Evolutionary conservation across 305 asterid genomes (phyloP).

Genomic region (Fraxinus nigra): DNA sequence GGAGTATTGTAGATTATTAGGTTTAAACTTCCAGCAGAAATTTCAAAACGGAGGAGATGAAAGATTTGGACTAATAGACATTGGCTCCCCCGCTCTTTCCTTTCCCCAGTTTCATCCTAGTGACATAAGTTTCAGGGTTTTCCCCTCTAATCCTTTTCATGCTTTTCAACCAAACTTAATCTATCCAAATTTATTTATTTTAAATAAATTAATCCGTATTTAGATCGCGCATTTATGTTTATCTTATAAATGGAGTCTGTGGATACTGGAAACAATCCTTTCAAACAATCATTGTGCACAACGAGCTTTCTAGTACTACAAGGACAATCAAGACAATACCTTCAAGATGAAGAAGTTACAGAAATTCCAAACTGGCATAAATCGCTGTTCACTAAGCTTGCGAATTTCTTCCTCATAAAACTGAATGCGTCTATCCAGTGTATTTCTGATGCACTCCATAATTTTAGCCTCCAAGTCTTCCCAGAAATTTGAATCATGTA

Average conservation of each 20-base stretch:
- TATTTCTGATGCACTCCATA: constrained; percentile 85
- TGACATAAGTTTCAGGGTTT: constrained; percentile 3
- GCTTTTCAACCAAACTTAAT: constrained; percentile 7
- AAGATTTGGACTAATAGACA: constrained; percentile 10
- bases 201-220: neutral
- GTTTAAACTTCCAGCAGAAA: constrained; percentile 11
- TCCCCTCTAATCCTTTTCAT: constrained; percentile 2
- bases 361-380: constrained; percentile 97
- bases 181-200: neutral
- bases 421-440: constrained; percentile 88
- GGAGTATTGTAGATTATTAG: constrained; percentile 11
- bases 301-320: constrained; percentile 10
- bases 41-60: constrained; percentile 7
- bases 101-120: neutral
- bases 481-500: constrained; percentile 86
- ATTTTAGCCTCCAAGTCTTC: constrained; percentile 85
- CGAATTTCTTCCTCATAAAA: constrained; percentile 98
- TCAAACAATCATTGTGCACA: constrained; percentile 7
- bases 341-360: constrained; percentile 92
- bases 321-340: constrained; percentile 38
- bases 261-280: neutral
- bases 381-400: constrained; percentile 95
- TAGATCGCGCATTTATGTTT: constrained; percentile 5
- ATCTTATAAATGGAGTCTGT: neutral
- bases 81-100: neutral